Evolutionary conservation across 257 asterid species (phyloP).

Genomic region (Knoxia roxburghii): DNA sequence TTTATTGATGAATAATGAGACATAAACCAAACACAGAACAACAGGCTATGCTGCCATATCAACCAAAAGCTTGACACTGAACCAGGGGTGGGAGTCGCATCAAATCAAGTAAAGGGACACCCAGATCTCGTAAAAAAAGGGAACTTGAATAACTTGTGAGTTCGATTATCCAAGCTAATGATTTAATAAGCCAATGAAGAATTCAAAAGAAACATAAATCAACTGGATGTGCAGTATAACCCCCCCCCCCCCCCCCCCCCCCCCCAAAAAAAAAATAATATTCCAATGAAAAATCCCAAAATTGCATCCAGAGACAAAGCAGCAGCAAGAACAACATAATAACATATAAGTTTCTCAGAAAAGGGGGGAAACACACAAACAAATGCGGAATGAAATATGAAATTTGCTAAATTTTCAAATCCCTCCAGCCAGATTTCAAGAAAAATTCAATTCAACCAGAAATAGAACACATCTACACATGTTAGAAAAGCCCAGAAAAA

Average conservation of each 20-base stretch:
- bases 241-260: too few relatives aligned
- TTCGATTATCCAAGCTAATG: neutral
- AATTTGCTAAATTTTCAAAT: neutral
- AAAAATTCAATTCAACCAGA: neutral
- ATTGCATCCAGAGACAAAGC: neutral
- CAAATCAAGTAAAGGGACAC: neutral
- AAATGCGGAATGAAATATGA: neutral
- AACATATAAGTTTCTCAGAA: neutral
- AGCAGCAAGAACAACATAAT: neutral
- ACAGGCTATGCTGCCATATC: neutral
- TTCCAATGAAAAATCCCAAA: neutral
- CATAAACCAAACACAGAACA: neutral
- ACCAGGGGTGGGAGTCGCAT: neutral
- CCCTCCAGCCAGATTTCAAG: neutral
- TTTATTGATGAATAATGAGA: neutral
- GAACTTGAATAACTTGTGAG: neutral
- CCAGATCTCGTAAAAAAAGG: conserved; percentile 9
- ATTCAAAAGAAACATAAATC: neutral
- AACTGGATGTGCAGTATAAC: too few relatives aligned
- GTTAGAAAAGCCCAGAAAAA: neutral
- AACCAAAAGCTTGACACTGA: neutral
- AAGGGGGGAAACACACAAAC: neutral
- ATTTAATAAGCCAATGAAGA: neutral
- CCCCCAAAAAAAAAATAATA: too few relatives aligned
- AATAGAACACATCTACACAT: neutral